phyloP scores from a whole-genome alignment of 164 flowering plant genomes.

The Cinnamomum micranthum region DNA sequence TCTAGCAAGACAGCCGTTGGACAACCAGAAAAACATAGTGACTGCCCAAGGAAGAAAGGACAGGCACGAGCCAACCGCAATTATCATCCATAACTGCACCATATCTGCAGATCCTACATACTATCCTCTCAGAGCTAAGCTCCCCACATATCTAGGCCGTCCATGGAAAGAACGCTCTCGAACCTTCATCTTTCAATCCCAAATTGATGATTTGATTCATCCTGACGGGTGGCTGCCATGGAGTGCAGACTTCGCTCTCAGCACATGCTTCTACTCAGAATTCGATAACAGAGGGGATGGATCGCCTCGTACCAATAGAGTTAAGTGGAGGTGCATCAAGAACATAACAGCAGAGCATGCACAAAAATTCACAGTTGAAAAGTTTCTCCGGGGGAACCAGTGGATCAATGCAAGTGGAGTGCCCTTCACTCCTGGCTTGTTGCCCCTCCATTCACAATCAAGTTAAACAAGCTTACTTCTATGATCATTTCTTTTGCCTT shows the following conservation, averaged over 20 bases:
- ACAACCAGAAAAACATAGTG: slow-evolving; percentile 40
- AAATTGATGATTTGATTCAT: slow-evolving; percentile 38
- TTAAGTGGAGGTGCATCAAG: slow-evolving; percentile 50
- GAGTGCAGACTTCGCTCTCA: slow-evolving; percentile 31
- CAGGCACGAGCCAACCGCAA: slow-evolving; percentile 24
- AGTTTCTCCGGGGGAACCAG: slow-evolving; percentile 29
- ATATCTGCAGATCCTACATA: slow-evolving; percentile 31
- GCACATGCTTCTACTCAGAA: slow-evolving; percentile 44
- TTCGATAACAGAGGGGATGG: slow-evolving; percentile 56
- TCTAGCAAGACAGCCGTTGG: slow-evolving; percentile 46
- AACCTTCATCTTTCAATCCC: slow-evolving; percentile 42
- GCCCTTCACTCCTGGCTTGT: slow-evolving; percentile 38
- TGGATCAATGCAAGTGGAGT: slow-evolving; percentile 55
- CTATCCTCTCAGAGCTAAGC: slow-evolving; percentile 16
- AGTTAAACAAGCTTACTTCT: no score
- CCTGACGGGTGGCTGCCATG: slow-evolving; percentile 56
- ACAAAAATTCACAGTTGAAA: slow-evolving; percentile 24
- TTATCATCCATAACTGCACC: slow-evolving; percentile 51
- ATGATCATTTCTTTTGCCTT: no score
- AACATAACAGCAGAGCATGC: slow-evolving; percentile 16
- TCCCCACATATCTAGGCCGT: slow-evolving; percentile 46
- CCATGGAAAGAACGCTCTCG: slow-evolving; percentile 60
- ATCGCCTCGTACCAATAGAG: slow-evolving; percentile 24
- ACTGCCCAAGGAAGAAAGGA: slow-evolving; percentile 58
- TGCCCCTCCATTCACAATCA: no score